Evolutionary conservation across 352 stramenopile genomes (phyloP), one percentile per base, ranked within the genome.

Genomic region (Globisporangium alternatum): DNA sequence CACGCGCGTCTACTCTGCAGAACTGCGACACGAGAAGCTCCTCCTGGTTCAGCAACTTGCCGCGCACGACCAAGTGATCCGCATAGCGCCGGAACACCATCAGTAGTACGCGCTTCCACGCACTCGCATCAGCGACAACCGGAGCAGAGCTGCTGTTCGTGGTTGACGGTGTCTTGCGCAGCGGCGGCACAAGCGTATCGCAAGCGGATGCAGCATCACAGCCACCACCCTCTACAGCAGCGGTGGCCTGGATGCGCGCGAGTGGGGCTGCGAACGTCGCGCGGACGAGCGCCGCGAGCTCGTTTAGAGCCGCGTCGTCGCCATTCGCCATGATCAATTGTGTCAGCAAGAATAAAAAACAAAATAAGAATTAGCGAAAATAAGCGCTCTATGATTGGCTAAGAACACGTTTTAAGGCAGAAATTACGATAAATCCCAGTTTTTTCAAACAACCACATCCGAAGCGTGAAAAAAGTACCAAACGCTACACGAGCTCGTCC

Each of bases 41-140:
- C 15, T 75, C 67, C 31, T 73, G 66, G 62, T 86, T 86, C 53
- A 83, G 63, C 10, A 86, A 58, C 54, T 75, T 78, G 7, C 77
- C 77, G 22, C 68, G n/a, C 25, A 83, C 65, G 4, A 70, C 3
- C 35, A 83, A 17, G 7, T 65, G 37, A 0, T 66, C 70, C 0
- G 66, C 52, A 12, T 62, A 83, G 12, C 77, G 72, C 2, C 73
- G 73, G 28, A 74, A 74, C 5, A 83, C 5, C 28, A 66, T 66
- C 30, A 44, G 48, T 49, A 78, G 41, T 12, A 65, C 45, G 21
- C 60, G 63, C 22, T 49, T 56, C 56, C 52, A 64, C 15, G 35
- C 53, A 5, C 37, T 44, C 41, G 48, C 43, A 58, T 64, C 61
- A 43, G 28, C 35, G 47, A 31, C 22, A 60, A 56, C 22, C 45